Base-by-base conservation (phyloP, 768 basidiomycete genomes). In the Russula compacta region DNA sequence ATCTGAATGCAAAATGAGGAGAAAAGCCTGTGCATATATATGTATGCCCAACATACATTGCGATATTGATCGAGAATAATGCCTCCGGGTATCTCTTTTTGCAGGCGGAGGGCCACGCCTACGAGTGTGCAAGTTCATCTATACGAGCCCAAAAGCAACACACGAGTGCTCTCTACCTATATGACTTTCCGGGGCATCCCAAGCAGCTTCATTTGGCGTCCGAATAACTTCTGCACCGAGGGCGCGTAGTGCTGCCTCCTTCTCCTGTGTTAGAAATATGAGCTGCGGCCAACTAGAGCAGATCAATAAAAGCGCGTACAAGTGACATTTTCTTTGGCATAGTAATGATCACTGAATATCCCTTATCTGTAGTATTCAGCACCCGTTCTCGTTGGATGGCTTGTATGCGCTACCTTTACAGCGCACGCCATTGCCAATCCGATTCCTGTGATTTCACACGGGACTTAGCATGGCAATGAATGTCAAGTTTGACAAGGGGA, bases 301-400 rank as follows among this genome's bases (percentile, higher is more conserved):
- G 24, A 11, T 15, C 33, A 44, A 35, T 21, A 19, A 46, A 35
- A 6, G 17, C 19, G 68, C 82, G 53, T 66, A 86, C 85, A 58
- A 84, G 72, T 5, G 91, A 93, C 95, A 98, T 98, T 77, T 98
- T 98, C 71, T 92, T 85, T 40, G 95, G 95, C 73, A 97, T 76
- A 65, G 86, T 87, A 73, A 92, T 92, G 69, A 93, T 88, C 63
- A 91, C 85, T 42, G 88, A 83, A 83, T 92, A 92, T 76, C 89
- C 90, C 91, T 92, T 66, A 66, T 66, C 63, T 66, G 51, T 66
- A 59, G 64, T 85, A 88, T 89, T 87, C 85, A 87, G 84, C 72
- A 79, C 67, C 70, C 68, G 61, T 75, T 72, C 69, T 46, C 71
- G 64, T 49, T 36, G 43, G 53, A 42, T 15, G 3, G 19, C 21